These are phyloP conservation scores for Leccinum laetum DNA, from an alignment of 1,284 basidiomycete genomes.

Conservation along the genomic window DNA sequence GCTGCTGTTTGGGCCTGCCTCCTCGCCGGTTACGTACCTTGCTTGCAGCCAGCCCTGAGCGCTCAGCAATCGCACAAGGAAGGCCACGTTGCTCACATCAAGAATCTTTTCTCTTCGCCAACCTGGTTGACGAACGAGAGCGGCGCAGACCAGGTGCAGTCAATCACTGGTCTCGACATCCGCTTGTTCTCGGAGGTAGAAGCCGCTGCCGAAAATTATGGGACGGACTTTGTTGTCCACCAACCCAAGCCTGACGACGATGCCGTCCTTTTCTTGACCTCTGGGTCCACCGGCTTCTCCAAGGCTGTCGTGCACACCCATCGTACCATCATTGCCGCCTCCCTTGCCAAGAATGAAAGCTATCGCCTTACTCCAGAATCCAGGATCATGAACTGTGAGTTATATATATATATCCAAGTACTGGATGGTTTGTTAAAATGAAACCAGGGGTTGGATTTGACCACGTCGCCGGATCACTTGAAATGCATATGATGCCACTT, in stretches of 20 bases:
- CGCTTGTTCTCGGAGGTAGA: slow-evolving; percentile 28
- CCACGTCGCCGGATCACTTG: slow-evolving; percentile 33
- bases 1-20: slow-evolving; percentile 33
- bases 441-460: slow-evolving; percentile 31
- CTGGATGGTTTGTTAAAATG: not conserved
- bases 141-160: slow-evolving; percentile 30
- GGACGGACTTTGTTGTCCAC: slow-evolving; percentile 16
- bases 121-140: slow-evolving; percentile 32
- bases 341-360: slow-evolving; percentile 23
- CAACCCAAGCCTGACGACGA: slow-evolving; percentile 25
- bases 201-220: slow-evolving; percentile 9
- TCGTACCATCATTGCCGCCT: slow-evolving; percentile 26
- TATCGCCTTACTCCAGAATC: slow-evolving; percentile 28
- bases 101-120: slow-evolving; percentile 27
- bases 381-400: slow-evolving; percentile 32
- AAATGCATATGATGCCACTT: slow-evolving; percentile 27
- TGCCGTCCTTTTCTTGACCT: slow-evolving; percentile 28
- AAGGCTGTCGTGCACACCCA: slow-evolving; percentile 29
- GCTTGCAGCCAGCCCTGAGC: slow-evolving; percentile 32
- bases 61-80: slow-evolving; percentile 35
- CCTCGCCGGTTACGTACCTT: slow-evolving; percentile 29
- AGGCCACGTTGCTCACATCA: slow-evolving; percentile 30
- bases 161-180: slow-evolving; percentile 30
- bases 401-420: not conserved
- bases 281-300: slow-evolving; percentile 30